These are phyloP conservation scores for Letharia lupina DNA, from an alignment of 495 filamentous ascomycete genomes.

Conservation along the genomic window DNA sequence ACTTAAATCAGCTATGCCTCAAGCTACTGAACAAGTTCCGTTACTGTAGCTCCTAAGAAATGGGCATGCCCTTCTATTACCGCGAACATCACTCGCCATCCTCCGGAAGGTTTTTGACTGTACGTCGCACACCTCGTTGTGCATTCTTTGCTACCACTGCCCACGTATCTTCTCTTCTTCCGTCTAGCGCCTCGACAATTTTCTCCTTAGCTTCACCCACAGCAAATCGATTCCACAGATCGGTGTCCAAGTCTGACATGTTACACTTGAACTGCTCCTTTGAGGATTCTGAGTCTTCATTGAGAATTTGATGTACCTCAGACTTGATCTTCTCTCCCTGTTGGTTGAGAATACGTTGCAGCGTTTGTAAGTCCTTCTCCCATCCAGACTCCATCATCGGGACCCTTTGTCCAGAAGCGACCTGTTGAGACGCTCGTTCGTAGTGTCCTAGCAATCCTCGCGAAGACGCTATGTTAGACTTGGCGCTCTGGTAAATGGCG, in stretches of 20 bases:
- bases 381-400: conserved; percentile 5
- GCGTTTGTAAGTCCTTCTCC: conserved; percentile 15
- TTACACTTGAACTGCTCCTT: background rate
- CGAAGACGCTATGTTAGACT: conserved; percentile 7
- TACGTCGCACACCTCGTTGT: conserved; percentile 31
- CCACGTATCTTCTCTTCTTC: conserved; percentile 21
- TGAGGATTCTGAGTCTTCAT: background rate
- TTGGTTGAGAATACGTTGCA: conserved; percentile 9
- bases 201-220: background rate
- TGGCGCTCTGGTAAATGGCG: conserved; percentile 11
- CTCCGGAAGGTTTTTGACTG: conserved; percentile 26
- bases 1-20: background rate
- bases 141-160: conserved; percentile 27
- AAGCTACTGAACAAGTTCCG: background rate
- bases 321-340: conserved; percentile 12
- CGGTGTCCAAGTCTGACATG: background rate
- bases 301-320: conserved; percentile 1
- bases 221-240: conserved; percentile 14
- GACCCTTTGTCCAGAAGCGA: background rate
- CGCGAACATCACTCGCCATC: conserved; percentile 4
- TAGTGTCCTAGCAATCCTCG: conserved; percentile 16
- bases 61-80: background rate
- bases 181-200: background rate
- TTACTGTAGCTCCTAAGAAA: background rate
- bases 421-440: conserved; percentile 11